Evolutionary conservation across 2,329 filamentous ascomycete species (phyloP), one percentile per base, ranked within the genome.

Genomic region (Botryotinia globosa): DNA sequence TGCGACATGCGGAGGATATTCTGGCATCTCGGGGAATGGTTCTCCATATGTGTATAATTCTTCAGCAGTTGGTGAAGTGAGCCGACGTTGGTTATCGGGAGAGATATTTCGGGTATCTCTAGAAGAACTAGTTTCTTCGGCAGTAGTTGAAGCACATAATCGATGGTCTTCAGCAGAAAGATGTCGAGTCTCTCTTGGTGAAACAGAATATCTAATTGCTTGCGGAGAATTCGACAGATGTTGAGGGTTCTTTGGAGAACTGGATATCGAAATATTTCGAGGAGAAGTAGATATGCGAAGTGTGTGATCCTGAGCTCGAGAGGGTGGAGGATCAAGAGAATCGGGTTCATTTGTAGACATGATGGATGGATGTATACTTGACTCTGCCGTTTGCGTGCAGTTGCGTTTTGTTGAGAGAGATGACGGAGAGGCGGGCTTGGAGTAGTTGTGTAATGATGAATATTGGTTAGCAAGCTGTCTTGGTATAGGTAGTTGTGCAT

Each of bases 341-440:
- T 68, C 65, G 56, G 48, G 25, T 42, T 68, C 65, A 42, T 68
- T 68, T 56, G 34, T 68, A 42, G 65, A 56, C 65, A 68, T 68
- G 51, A 68, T 68, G 48, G 2, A 42, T 68, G 65, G 51, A 68
- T 68, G 34, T 22, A 56, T 67, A 45, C 34, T 66, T 54, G 64
- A 29, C 48, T 39, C 14, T 14, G 34, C 45, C 48, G 45, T 56
- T 67, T 67, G 45, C 48, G 48, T 54, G 12, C n/a, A 25, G n/a
- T 56, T 32, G 16, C 25, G 63, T 56, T 44, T 56, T 68, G 65
- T 68, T 68, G 65, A n/a, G 65, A 68, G 25, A 22, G n/a, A 58
- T 58, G 48, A 68, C 34, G 48, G n/a, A n/a, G 65, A 68, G 37
- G 34, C 34, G 48, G 65, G n/a, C 34, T 37, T 56, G 37, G 4